These are phyloP conservation scores for Russula virescens DNA, from an alignment of 768 basidiomycete species.

Conservation along the genomic window DNA sequence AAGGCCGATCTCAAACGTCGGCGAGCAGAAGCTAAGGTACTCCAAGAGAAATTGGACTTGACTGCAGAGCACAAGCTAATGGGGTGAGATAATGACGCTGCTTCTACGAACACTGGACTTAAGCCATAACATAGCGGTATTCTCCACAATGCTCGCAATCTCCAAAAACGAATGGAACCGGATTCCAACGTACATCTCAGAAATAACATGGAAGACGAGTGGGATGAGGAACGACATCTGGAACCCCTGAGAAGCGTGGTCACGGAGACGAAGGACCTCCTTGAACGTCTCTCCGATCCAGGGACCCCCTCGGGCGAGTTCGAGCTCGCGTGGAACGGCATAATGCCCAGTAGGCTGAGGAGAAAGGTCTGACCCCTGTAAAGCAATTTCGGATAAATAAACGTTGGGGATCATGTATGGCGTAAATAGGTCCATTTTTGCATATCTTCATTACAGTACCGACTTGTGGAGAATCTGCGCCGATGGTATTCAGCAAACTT, in stretches of 20 bases:
- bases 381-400: not conserved
- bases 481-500: too few species aligned
- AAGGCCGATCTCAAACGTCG: slow-evolving; percentile 5
- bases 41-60: slow-evolving; percentile 8
- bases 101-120: not conserved
- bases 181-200: not conserved
- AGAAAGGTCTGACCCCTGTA: not conserved
- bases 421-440: too few species aligned
- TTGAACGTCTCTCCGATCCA: not conserved
- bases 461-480: not conserved
- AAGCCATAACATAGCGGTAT: not conserved
- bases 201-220: not conserved
- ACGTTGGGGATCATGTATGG: too few species aligned
- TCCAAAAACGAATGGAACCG: not conserved
- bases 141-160: not conserved
- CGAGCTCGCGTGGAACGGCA: slow-evolving; percentile 12
- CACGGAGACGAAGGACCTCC: slow-evolving; percentile 1
- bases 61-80: not conserved
- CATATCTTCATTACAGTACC: not conserved
- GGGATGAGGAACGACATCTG: slow-evolving; percentile 1
- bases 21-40: not conserved
- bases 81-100: not conserved
- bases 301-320: slow-evolving; percentile 11
- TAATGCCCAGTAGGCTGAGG: slow-evolving; percentile 5
- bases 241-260: slow-evolving; percentile 3